These are phyloP conservation scores for Haplographium delicatum DNA, from an alignment of 495 filamentous ascomycete genomes.

Conservation along the genomic window DNA sequence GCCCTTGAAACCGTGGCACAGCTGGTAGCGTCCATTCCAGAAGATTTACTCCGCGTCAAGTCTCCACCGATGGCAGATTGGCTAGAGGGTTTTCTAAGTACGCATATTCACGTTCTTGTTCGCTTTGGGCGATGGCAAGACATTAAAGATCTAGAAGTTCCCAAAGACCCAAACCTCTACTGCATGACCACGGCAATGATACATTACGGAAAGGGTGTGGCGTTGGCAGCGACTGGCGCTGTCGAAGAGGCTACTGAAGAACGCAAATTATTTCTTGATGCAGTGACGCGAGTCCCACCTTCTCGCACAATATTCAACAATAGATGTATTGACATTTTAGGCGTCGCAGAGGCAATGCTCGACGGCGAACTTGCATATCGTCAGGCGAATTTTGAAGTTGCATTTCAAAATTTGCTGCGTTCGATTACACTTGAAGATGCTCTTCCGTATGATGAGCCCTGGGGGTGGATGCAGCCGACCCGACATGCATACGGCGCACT, in stretches of 20 bases:
- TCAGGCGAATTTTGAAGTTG: constrained; percentile 44
- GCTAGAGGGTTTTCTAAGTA: constrained; percentile 59
- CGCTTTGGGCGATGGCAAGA: constrained; percentile 64
- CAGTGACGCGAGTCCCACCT: constrained; percentile 39
- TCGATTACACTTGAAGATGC: constrained; percentile 50
- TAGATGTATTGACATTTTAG: constrained; percentile 53
- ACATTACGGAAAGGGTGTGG: constrained; percentile 61
- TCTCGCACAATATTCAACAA: constrained; percentile 63
- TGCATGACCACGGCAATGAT: constrained; percentile 58
- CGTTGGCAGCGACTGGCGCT: constrained; percentile 47
- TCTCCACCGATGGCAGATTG: constrained; percentile 70
- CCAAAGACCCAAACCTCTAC: constrained; percentile 49
- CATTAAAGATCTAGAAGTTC: constrained; percentile 43
- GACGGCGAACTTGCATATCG: constrained; percentile 67
- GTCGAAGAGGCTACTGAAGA: constrained; percentile 42
- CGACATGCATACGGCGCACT: constrained; percentile 62
- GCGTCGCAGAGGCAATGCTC: constrained; percentile 56
- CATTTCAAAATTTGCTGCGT: constrained; percentile 47
- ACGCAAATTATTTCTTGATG: constrained; percentile 39
- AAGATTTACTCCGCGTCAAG: constrained; percentile 52
- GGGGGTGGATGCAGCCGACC: constrained; percentile 66
- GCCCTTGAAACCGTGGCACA: constrained; percentile 48
- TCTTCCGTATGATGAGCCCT: constrained; percentile 62
- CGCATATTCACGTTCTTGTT: constrained; percentile 58
- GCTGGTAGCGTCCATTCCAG: constrained; percentile 51